Conservation (phyloP, 805 yeast species). For the Candida berthetii region DNA sequence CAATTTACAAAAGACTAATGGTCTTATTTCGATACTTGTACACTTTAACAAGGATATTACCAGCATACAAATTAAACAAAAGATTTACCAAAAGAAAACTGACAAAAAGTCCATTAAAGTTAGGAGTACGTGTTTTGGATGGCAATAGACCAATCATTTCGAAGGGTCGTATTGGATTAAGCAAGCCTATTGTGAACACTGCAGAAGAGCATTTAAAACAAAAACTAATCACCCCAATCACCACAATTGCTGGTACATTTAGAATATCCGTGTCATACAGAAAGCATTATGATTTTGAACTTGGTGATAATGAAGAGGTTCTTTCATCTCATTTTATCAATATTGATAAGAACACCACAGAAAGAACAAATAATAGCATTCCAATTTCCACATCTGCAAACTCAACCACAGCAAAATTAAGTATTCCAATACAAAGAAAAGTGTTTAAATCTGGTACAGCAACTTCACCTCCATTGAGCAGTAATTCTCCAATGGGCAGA, state of each 20-base stretch:
- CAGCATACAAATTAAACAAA: conserved; percentile 56
- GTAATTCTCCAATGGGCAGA: conserved; percentile 25
- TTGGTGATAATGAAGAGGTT: conserved; percentile 61
- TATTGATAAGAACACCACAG: conserved; percentile 28
- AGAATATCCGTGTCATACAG: conserved; percentile 77
- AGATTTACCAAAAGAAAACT: conserved; percentile 32
- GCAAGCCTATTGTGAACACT: conserved; percentile 48
- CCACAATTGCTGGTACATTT: conserved; percentile 70
- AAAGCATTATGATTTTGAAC: conserved; percentile 57
- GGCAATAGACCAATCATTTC: conserved; percentile 76
- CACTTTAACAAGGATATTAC: conserved; percentile 61
- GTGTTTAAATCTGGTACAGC: conserved; percentile 30
- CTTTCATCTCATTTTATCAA: conserved; percentile 50
- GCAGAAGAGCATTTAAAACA: conserved; percentile 48
- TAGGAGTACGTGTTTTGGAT: conserved; percentile 62
- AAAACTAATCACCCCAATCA: conserved; percentile 60
- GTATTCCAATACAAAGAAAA: conserved; percentile 12
- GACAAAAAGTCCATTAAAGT: conserved; percentile 30
- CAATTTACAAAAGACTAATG: conserved; percentile 68
- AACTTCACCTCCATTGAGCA: conserved; percentile 18
- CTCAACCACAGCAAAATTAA: conserved; percentile 1
- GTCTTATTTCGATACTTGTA: conserved; percentile 69
- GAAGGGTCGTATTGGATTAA: conserved; percentile 79
- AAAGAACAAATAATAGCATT: conserved; percentile 6
- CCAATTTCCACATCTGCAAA: not conserved